Percentiles rank a stretch among this genome's conserved stretches.
These are phyloP conservation scores for Gossypium rotundifolium DNA, from an alignment of 345 rosid species.

Conservation along the genomic window DNA sequence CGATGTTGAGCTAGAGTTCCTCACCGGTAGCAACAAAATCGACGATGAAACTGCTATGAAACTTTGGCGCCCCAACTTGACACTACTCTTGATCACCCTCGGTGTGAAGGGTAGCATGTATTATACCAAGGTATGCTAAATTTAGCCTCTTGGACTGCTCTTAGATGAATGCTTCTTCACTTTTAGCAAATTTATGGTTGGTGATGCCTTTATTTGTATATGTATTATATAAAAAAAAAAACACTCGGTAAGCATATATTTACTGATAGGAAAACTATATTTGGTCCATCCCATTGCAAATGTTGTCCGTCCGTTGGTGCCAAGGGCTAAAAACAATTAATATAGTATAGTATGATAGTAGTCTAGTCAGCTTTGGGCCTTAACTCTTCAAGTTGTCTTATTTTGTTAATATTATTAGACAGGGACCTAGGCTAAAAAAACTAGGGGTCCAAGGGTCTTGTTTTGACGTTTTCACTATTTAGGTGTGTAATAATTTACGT, in stretches of 20 bases:
- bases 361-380: background rate
- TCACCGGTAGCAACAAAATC: slow-evolving; percentile 74
- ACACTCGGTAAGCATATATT: too few relatives aligned
- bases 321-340: background rate
- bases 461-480: background rate
- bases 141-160: too few relatives aligned
- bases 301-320: background rate
- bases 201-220: too few relatives aligned
- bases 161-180: too few relatives aligned
- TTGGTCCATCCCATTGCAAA: background rate
- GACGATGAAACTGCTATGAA: slow-evolving; percentile 76
- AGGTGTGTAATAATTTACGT: too few relatives aligned
- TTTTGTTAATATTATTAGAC: background rate
- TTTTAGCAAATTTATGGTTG: too few relatives aligned
- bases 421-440: too few relatives aligned
- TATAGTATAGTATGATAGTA: background rate
- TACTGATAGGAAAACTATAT: too few relatives aligned
- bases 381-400: background rate
- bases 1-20: slow-evolving; percentile 88
- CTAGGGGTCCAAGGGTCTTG: background rate
- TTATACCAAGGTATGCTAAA: slow-evolving; percentile 68
- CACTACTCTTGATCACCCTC: slow-evolving; percentile 79
- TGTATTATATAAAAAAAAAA: too few relatives aligned
- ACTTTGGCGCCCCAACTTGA: slow-evolving; percentile 80
- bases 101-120: slow-evolving; percentile 95